Conservation (phyloP, 2,329 filamentous ascomycete genomes). For the Rhynchosporium graminicola region DNA sequence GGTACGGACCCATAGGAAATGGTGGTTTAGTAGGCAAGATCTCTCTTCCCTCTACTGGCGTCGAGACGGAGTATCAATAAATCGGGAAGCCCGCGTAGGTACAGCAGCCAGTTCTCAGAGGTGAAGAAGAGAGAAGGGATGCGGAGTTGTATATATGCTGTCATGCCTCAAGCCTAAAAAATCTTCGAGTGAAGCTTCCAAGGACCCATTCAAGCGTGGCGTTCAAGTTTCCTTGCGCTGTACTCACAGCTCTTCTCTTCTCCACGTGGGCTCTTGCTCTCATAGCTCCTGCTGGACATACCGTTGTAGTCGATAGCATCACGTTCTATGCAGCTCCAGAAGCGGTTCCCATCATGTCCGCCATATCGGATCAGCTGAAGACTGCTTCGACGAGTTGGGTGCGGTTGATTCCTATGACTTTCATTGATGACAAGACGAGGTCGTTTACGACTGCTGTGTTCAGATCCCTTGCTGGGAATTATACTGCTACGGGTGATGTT, state of each 20-base stretch:
- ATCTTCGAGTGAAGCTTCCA: background rate
- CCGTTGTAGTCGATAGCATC: slow-evolving; percentile 38
- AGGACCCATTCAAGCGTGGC: background rate
- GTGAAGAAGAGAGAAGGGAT: slow-evolving; percentile 7
- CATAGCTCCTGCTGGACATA: slow-evolving; percentile 23
- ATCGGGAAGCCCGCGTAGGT: background rate
- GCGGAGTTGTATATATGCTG: background rate
- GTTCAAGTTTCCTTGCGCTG: background rate
- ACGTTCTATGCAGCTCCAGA: slow-evolving; percentile 39
- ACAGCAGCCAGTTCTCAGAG: background rate
- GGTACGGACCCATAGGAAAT: too few relatives aligned
- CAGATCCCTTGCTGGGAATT: slow-evolving; percentile 29
- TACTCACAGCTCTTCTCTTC: background rate
- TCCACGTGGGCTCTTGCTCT: slow-evolving; percentile 8
- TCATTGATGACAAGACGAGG: slow-evolving; percentile 26
- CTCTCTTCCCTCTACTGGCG: background rate
- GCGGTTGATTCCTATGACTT: slow-evolving; percentile 35
- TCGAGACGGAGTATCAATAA: slow-evolving; percentile 9
- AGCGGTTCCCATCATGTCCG: slow-evolving; percentile 30
- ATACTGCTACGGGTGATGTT: slow-evolving; percentile 34
- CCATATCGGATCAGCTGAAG: slow-evolving; percentile 22
- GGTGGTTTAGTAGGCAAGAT: background rate
- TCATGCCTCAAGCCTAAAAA: background rate
- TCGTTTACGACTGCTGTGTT: slow-evolving; percentile 31
- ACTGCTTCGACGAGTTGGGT: slow-evolving; percentile 23